Base-by-base conservation (phyloP, 306 rosid species). In the Calophaca sinica region DNA sequence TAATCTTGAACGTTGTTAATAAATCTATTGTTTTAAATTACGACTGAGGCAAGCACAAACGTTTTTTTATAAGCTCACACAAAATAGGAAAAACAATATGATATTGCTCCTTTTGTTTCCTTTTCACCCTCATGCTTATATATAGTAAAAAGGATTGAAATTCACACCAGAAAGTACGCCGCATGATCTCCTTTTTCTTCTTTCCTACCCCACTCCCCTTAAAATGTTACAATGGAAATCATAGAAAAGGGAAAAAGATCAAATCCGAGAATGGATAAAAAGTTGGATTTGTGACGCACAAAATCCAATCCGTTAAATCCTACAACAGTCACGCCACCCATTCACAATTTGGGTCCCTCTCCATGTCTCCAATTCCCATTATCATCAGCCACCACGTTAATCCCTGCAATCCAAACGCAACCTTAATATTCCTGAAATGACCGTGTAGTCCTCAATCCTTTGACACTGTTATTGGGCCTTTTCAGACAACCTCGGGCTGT, bases 251-350 rank as follows among this genome's bases (percentile, higher is more conserved):
- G 7, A 2, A 62, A 68, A 29, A 12, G 9, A 73, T 59, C 32
- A 64, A 74, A 75, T 70, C 67, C 72, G 13, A 66, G 41, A 28
- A 42, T 41, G 63, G 46, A 75, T 35, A 20, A 41, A 49, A 36
- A 26, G 52, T 20, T 36, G 45, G 39, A 78, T 73, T 38, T 5
- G 62, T 67, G 60, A 58, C 54, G 15, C 64, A 74, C 26, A 13
- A 38, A 6, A 61, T 61, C 76, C 46, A 74, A 54, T 79, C 64
- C 42, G 73, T 49, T 63, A 70, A 71, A 63, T 55, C 75, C 49
- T 20, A 20, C 48, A 5, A 28, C 35, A 51, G 62, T 49, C 53
- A 79, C 63, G 79, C 68, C 73, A 70, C 73, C 3, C 26, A 51
- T 50, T 57, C 61, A 20, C 26, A 57, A 15, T 68, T 45, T 45